Conservation (phyloP, 1,284 basidiomycete species). For the Trichosporon ovoides region DNA sequence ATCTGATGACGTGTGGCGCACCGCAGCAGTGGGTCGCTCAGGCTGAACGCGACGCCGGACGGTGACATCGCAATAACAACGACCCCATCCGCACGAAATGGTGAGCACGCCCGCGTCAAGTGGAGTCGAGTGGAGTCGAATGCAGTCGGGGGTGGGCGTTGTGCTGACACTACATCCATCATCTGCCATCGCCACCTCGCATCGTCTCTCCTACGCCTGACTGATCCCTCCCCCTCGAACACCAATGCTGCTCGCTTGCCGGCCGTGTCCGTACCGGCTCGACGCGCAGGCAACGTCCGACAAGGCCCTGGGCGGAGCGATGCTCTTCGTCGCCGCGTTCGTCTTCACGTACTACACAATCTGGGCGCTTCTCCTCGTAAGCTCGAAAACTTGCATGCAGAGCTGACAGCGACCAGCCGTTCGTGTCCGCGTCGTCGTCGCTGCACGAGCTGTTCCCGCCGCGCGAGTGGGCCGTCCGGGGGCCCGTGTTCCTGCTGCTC, state of each 20-base stretch:
- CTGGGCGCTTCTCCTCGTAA: slow-evolving; percentile 80
- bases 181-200: neutral
- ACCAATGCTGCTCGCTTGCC: neutral
- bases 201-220: neutral
- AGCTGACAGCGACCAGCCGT: slow-evolving; percentile 58
- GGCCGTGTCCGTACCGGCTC: neutral
- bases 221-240: too few species aligned
- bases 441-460: slow-evolving; percentile 74
- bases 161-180: neutral
- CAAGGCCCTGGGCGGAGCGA: slow-evolving; percentile 68
- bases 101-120: neutral
- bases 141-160: neutral
- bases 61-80: neutral
- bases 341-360: slow-evolving; percentile 85
- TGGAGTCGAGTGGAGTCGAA: too few species aligned
- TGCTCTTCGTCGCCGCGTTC: slow-evolving; percentile 69
- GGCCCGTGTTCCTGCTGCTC: slow-evolving; percentile 76
- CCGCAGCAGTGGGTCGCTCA: neutral
- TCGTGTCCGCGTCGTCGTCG: slow-evolving; percentile 66
- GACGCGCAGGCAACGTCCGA: slow-evolving; percentile 65
- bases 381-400: slow-evolving; percentile 29
- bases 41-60: neutral
- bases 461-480: slow-evolving; percentile 81
- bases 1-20: slow-evolving; percentile 2
- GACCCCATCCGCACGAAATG: neutral